Evolutionary conservation across 2,329 filamentous ascomycete genomes (phyloP).

Genomic region (Trichoderma pleuroti): DNA sequence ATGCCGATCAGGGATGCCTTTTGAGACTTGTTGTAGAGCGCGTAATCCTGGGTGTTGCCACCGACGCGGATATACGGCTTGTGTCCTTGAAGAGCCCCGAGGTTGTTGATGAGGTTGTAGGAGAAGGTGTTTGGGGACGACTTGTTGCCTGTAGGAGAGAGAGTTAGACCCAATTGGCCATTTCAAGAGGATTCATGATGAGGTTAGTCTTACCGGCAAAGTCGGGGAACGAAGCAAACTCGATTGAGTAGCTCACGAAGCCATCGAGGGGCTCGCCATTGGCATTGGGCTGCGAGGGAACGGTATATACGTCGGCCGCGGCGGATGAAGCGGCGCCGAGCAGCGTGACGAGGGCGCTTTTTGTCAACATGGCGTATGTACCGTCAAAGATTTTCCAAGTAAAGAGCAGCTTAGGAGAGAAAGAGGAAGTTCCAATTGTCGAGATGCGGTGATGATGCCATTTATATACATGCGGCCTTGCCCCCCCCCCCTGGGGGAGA

Average conservation of each 20-base stretch:
- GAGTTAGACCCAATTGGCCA: background rate
- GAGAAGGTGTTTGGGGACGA: conserved; percentile 58
- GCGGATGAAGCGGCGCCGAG: conserved; percentile 11
- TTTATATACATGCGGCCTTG: background rate
- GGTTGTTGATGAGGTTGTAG: conserved; percentile 55
- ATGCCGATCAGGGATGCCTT: conserved; percentile 50
- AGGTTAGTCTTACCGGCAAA: conserved; percentile 39
- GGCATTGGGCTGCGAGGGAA: conserved; percentile 15
- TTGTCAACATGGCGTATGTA: conserved; percentile 4
- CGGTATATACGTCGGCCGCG: conserved; percentile 16
- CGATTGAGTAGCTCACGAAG: conserved; percentile 52
- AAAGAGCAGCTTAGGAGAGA: background rate
- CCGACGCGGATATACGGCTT: conserved; percentile 61
- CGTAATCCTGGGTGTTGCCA: conserved; percentile 66
- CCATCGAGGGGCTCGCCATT: conserved; percentile 20
- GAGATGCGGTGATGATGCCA: background rate
- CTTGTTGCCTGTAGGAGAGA: conserved; percentile 41
- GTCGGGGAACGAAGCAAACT: conserved; percentile 51
- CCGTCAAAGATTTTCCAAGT: background rate
- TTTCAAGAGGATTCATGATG: background rate
- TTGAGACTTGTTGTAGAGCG: conserved; percentile 55
- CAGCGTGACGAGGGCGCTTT: conserved; percentile 14
- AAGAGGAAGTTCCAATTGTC: background rate
- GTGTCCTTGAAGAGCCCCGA: conserved; percentile 50
- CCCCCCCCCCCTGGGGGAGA: background rate